Base-by-base conservation (phyloP, 805 yeast species). In the Wickerhamomyces silvicola region DNA sequence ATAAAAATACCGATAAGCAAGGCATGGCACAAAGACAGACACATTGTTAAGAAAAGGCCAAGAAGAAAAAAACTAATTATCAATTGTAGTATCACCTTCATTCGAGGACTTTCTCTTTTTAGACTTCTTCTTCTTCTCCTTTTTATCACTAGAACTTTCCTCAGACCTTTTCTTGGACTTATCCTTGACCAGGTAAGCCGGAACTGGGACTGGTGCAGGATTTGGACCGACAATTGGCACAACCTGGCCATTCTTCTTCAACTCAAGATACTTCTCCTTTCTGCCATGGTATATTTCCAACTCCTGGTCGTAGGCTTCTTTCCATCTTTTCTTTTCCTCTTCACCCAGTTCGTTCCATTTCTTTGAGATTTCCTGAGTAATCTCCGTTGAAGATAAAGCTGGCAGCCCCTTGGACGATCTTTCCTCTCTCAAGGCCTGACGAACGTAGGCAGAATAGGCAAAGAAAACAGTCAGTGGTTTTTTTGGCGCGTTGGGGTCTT, bases 401-500 rank as follows among this genome's bases (percentile, higher is more conserved):
- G 81, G 72, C 46, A 69, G 65, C 21, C 81, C 78, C 24, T 68
- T 63, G 22, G 60, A 60, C 35, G 63, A 69, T 51, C 94, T 72
- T 41, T 82, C 87, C 33, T 72, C 78, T 35, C 79, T 75, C 41
- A 88, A 69, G 23, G 69, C 63, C 40, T 80, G 81, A 50, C 95
- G 78, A 43, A 77, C 72, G 43, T 75, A 77, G 43, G 81, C 78
- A 32, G 85, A 77, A 59, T 77, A 90, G 25, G 78, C 71, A 57
- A 90, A 83, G 64, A 78, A 88, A 27, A 84, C 81, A 15, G 96
- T 87, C 51, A 85, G 66, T 11, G 98, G 97, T 52, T 87, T 87
- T 68, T 84, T 86, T 38, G 98, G 98, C 27, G 95, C 96, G 50
- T 83, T 80, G 32, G 97, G 97, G 59, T 90, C 97, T 46, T 72